A percentile compares a stretch with the other conserved stretches of the same genome.
Conservation (phyloP, 2,329 filamentous ascomycete species). For the Alternaria sp. region DNA sequence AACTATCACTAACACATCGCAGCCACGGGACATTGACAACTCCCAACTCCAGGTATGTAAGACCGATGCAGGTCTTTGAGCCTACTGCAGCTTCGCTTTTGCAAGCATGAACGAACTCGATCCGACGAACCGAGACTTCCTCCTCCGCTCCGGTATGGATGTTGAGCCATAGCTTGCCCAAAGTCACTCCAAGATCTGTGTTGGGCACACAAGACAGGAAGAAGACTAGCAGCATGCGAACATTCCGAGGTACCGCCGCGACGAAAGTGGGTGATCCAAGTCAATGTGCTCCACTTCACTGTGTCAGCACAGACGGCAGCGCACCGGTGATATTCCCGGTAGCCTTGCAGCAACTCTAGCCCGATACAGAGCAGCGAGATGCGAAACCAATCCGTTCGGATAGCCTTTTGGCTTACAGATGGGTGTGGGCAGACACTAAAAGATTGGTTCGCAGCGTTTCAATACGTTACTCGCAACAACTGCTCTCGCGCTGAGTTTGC, state of each 20-base stretch:
- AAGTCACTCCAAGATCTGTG: conserved; percentile 36
- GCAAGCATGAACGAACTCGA: conserved; percentile 43
- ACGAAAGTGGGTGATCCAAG: conserved; percentile 34
- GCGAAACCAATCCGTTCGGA: conserved; percentile 16
- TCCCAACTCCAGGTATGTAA: conserved; percentile 99
- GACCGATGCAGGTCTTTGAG: conserved; percentile 60
- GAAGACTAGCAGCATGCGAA: conserved; percentile 42
- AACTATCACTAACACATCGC: conserved; percentile 54
- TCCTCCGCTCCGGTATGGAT: conserved; percentile 26
- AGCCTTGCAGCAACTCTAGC: conserved; percentile 15
- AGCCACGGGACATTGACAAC: conserved; percentile 97
- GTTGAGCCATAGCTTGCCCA: conserved; percentile 37
- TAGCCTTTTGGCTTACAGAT: conserved; percentile 13
- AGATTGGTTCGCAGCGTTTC: conserved; percentile 23
- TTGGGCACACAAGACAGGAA: conserved; percentile 41
- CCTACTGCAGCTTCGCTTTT: conserved; percentile 43
- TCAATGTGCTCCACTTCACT: conserved; percentile 16
- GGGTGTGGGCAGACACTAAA: conserved; percentile 28
- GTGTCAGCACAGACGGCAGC: conserved; percentile 22
- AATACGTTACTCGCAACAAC: conserved; percentile 13
- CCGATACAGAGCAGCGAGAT: conserved; percentile 17
- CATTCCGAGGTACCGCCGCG: conserved; percentile 31
- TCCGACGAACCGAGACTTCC: conserved; percentile 34
- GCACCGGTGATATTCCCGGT: conserved; percentile 21
- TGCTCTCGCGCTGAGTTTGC: conserved; percentile 13